Evolutionary conservation across 192 early-diverging fungal genomes (phyloP), one percentile per base, ranked within the genome.

Genomic region (Geranomyces michiganensis): DNA sequence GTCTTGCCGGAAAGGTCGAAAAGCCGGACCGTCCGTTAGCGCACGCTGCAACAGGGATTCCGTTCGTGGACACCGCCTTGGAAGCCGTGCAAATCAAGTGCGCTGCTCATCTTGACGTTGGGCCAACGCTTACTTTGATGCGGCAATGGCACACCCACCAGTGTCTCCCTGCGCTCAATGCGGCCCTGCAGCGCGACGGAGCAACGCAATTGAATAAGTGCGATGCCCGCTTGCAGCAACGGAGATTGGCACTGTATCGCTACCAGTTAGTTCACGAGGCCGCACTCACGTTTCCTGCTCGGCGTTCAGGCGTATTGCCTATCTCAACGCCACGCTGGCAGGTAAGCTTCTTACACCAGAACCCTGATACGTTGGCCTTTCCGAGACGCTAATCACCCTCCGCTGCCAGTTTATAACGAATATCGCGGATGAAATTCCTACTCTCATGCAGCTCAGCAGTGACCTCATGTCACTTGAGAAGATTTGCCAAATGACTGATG

Each of bases 231-330:
- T 41, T n/a, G 51, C 62, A 74, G 19, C 64, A 68, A 32, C 70
- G 51, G 2, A 33, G 51, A 41, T 46, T 78, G 15, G 58, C 71
- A 26, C 32, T 78, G 30, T 13, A 32, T 24, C 64, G 76, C 14
- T 78, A 63, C 46, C 72, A 74, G 64, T 60, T 76, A 24, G 21
- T 78, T 13, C 71, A 78, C 48, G 72, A 73, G 60, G n/a, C 36
- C 7, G 56, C 31, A n/a, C 41, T 73, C 26, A 64, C 49, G 26
- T 55, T 51, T 3, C 68, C 56, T 30, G 19, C 31, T 10, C 55
- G 66, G 19, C 31, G 21, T 7, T 13, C 48, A 17, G 26, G 21
- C 0, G 31, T 41, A 8, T 0, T 47, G 21, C 41, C 45, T 0
- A 47, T 26, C 1, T 17, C 43, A 41, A 65, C 33, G 41, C 64